Evolutionary conservation across 2,329 filamentous ascomycete species (phyloP).

Genomic region (Apiospora malaysiana): DNA sequence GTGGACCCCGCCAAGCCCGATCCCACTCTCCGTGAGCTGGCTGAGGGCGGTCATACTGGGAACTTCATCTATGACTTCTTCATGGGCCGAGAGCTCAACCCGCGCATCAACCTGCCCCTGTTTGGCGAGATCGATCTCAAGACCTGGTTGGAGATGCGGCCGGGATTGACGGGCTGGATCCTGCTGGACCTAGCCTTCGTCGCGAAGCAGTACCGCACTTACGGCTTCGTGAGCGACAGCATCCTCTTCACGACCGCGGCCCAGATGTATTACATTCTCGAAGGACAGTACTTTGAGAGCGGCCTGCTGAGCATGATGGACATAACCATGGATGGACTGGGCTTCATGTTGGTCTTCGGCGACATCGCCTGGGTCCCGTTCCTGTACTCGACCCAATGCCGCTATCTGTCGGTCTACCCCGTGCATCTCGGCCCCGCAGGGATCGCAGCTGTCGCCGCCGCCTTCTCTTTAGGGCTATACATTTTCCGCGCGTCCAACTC

Average conservation of each 20-base stretch:
- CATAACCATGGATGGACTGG: conserved; percentile 90
- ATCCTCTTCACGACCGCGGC: conserved; percentile 80
- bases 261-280: conserved; percentile 83
- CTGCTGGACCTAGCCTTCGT: conserved; percentile 84
- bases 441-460: conserved; percentile 66
- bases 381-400: conserved; percentile 81
- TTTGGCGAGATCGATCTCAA: conserved; percentile 91
- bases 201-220: conserved; percentile 85
- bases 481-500: conserved; percentile 93
- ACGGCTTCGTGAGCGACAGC: conserved; percentile 83
- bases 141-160: conserved; percentile 84
- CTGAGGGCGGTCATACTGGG: conserved; percentile 79
- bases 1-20: conserved; percentile 76
- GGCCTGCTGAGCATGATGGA: conserved; percentile 93
- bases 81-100: conserved; percentile 94
- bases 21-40: conserved; percentile 70
- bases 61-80: conserved; percentile 96
- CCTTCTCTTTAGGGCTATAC: conserved; percentile 76
- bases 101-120: conserved; percentile 77
- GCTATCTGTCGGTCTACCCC: conserved; percentile 85
- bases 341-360: conserved; percentile 92
- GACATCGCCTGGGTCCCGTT: conserved; percentile 95
- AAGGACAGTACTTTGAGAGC: conserved; percentile 85
- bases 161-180: conserved; percentile 88
- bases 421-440: conserved; percentile 75